phyloP scores from a whole-genome alignment of 495 filamentous ascomycete genomes.

The Letharia lupina region DNA sequence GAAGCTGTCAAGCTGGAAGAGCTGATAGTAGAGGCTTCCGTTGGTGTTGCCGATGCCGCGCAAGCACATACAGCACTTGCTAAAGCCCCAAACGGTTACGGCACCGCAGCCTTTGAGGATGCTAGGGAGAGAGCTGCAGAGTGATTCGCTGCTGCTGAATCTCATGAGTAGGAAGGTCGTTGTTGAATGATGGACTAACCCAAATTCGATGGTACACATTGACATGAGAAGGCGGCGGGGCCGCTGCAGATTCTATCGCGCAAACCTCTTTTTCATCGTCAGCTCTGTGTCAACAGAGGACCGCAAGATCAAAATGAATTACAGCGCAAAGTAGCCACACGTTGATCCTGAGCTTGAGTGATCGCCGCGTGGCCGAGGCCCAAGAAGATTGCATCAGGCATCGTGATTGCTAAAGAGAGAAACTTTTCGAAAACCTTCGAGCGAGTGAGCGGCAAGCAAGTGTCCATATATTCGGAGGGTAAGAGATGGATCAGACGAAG shows the following conservation, averaged over 20 bases:
- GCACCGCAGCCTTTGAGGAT: slow-evolving; percentile 22
- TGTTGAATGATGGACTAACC: neutral
- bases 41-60: neutral
- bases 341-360: slow-evolving; percentile 22
- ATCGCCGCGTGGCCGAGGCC: slow-evolving; percentile 21
- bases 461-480: neutral
- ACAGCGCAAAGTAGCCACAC: slow-evolving; percentile 22
- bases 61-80: slow-evolving; percentile 23
- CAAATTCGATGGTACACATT: slow-evolving; percentile 19
- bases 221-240: slow-evolving; percentile 21
- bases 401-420: slow-evolving; percentile 13
- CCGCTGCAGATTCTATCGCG: slow-evolving; percentile 18
- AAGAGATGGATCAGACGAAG: neutral
- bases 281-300: neutral
- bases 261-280: slow-evolving; percentile 10
- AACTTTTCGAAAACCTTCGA: neutral
- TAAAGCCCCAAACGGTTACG: slow-evolving; percentile 9
- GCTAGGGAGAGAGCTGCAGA: slow-evolving; percentile 16
- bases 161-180: neutral
- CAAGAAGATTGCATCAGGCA: slow-evolving; percentile 12
- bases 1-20: slow-evolving; percentile 11
- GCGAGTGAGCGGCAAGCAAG: slow-evolving; percentile 10
- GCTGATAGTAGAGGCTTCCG: slow-evolving; percentile 4
- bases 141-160: slow-evolving; percentile 19
- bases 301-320: neutral